Evolutionary conservation across 805 yeast genomes (phyloP), one percentile per base, ranked within the genome.

Genomic region (Saturnispora besseyi): DNA sequence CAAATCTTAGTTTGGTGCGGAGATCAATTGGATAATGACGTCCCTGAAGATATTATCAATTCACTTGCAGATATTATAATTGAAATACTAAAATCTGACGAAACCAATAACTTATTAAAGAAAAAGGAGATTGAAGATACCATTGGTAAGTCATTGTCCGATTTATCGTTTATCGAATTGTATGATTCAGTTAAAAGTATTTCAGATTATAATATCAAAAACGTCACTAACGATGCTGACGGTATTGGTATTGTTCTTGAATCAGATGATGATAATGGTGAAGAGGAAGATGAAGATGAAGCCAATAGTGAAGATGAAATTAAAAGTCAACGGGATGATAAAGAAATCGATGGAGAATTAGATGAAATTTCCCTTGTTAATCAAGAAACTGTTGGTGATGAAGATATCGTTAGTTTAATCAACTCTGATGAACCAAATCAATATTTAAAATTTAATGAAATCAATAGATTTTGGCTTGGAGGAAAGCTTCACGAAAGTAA

Each of bases 1-100:
- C 61, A 70, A 41, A 70, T 88, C n/a, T 65, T 84, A 52, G 63
- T 76, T 0, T 79, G 86, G 79, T 77, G 85, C 4, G 71, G 76
- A 5, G 62, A 67, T 2, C 68, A 72, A 15, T 65, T 85, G 37
- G 84, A 82, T 11, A 72, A 71, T 45, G 97, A 89, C 62, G 77
- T 86, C n/a, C 78, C 90, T 8, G 88, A 84, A 50, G 86, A 80
- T 41, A 77, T 81, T 2, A 73, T 88, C 2, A 62, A 80, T 21
- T 82, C 93, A 3, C 86, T 89, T 4, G 78, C 87, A 2, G 93
- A 86, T 61, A 69, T 82, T 3, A 60, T 82, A 0, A 57, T 87
- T 37, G 83, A 77, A 54, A 64, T 75, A 1, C 57, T 84, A 52
- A 80, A 77, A 56, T 70, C 72, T 46, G 79, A 72, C 1, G 68